These are phyloP conservation scores for Stephanodiscus minutulus DNA, from an alignment of 108 stramenopile species.

Conservation along the genomic window DNA sequence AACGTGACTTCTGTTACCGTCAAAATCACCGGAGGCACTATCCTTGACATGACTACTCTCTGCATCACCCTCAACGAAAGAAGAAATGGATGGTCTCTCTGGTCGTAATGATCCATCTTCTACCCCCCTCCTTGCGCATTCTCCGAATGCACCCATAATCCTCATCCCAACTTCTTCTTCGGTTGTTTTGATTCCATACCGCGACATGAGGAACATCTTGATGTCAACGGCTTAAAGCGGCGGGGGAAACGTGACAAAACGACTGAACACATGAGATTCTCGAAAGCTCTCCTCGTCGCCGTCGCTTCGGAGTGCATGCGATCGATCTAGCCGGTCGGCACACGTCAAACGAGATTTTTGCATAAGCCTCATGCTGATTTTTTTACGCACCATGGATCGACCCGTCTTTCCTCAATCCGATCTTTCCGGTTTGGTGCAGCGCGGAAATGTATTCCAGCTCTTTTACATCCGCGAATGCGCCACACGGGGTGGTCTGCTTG, in stretches of 20 bases:
- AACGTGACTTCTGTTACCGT: not conserved
- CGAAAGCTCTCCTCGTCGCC: no score
- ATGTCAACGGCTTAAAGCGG: constrained; percentile 49
- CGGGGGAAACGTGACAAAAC: not conserved
- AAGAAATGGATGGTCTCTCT: not conserved
- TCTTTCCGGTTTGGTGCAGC: constrained; percentile 44
- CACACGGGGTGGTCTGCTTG: constrained; percentile 37
- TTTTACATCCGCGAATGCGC: constrained; percentile 58
- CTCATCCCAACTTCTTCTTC: constrained; percentile 46
- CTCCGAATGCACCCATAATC: constrained; percentile 54
- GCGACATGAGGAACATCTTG: constrained; percentile 45
- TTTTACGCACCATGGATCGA: constrained; percentile 30
- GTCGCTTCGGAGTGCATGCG: no score
- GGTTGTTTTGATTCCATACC: constrained; percentile 61
- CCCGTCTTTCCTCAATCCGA: constrained; percentile 39
- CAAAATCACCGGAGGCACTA: not conserved
- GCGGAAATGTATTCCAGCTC: constrained; percentile 70
- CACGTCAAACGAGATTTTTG: no score
- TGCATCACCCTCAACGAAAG: not conserved
- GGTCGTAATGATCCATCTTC: not conserved
- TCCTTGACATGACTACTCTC: constrained; percentile 9
- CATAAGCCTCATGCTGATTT: not conserved
- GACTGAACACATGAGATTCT: no score
- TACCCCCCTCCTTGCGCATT: constrained; percentile 10
- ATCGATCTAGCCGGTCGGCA: not conserved